Base-by-base conservation (phyloP, 768 basidiomycete species). In the Pleurotus sapidus region DNA sequence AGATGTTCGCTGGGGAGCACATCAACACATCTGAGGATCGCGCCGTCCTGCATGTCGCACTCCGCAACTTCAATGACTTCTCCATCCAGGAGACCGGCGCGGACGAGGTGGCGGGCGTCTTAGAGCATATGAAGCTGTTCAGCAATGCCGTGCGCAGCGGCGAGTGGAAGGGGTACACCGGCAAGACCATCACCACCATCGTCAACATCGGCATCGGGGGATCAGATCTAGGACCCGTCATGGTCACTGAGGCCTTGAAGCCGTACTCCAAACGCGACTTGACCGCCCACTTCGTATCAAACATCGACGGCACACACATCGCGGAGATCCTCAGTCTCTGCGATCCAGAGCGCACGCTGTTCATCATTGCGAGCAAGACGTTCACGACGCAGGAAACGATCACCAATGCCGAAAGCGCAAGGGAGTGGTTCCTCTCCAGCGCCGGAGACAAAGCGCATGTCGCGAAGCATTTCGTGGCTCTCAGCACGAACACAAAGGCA, bases 341-440 rank as follows among this genome's bases (percentile, higher is more conserved):
- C 73, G 81, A 98, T 71, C 89, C 93, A 1, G 95, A 98, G 73
- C 87, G 87, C 24, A 98, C 97, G 3, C 77, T 99, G 58, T 98
- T 98, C 81, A 96, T 98, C 76, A 89, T 98, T 65, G 61, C 61
- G 11, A 98, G 74, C 86, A 87, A 99, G 83, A 98, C 97, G 2
- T 99, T 98, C 73, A 99, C 97, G 17, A 99, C 97, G 7, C 96
- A 99, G 76, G 97, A 99, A 80, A 98, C 96, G 15, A 98, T 98
- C 77, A 98, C 97, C 61, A 99, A 99, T 70, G 97, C 97, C 39
- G 91, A 92, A 73, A 89, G 84, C 46, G 97, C 97, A 11, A 84
- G 91, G 43, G 87, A 87, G 49, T 99, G 97, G 97, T 99, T 99
- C 89, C 80, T 98, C 55, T 68, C 75, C 17, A 71, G 76, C 4